Conservation (phyloP, 2,329 filamentous ascomycete species). For the Elsinoe fawcettii region DNA sequence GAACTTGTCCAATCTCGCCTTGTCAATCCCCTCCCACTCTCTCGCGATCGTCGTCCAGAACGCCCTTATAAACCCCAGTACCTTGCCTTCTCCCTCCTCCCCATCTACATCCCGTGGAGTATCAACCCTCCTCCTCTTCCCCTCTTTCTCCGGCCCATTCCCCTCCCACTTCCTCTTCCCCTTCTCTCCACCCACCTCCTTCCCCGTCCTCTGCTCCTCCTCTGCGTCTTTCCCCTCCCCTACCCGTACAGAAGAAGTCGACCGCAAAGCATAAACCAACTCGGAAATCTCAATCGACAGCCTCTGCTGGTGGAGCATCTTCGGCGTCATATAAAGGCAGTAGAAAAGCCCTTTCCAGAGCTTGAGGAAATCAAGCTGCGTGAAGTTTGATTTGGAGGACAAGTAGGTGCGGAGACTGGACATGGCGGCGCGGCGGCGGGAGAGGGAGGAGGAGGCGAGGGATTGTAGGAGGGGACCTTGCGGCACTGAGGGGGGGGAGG, state of each 20-base stretch:
- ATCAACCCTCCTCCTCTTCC: neutral
- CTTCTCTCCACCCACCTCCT: neutral
- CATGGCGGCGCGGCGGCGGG: conserved; percentile 51
- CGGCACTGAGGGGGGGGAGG: neutral
- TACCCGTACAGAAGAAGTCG: too few relatives aligned
- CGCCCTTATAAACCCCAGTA: conserved; percentile 35
- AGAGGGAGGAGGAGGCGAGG: conserved; percentile 13
- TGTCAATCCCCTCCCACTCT: conserved; percentile 46
- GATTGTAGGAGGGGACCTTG: conserved; percentile 8
- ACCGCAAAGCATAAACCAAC: conserved; percentile 49
- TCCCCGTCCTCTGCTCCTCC: neutral
- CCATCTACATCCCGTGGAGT: neutral
- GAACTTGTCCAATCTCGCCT: conserved; percentile 74
- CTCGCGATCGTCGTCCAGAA: conserved; percentile 47
- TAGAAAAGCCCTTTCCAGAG: conserved; percentile 95
- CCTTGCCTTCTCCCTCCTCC: neutral
- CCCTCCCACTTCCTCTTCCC: neutral
- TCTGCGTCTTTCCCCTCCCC: neutral
- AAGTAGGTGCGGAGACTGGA: conserved; percentile 72
- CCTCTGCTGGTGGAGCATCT: conserved; percentile 75
- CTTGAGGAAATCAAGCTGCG: conserved; percentile 67
- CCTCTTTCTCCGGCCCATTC: neutral
- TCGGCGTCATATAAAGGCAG: conserved; percentile 83
- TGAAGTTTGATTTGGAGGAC: conserved; percentile 53
- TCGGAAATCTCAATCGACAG: conserved; percentile 70